Evolutionary conservation across 768 basidiomycete species (phyloP).

Genomic region (Leccinum subgranulosum): DNA sequence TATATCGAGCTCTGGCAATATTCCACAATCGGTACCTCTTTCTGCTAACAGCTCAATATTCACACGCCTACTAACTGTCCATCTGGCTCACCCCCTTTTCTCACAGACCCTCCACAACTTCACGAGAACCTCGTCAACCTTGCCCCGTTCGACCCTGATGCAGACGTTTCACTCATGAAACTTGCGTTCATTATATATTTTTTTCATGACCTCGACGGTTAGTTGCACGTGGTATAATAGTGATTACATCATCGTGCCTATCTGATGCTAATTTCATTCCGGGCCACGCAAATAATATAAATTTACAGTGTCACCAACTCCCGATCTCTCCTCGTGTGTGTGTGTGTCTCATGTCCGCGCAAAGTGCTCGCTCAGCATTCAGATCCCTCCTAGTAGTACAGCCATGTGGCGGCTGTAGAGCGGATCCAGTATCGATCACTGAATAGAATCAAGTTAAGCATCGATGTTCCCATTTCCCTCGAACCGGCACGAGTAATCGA

Average conservation of each 20-base stretch:
- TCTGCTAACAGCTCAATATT: conserved; percentile 28
- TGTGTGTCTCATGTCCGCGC: conserved; percentile 17
- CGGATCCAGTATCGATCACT: background rate
- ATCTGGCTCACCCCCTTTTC: background rate
- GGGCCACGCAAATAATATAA: background rate
- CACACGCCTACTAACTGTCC: conserved; percentile 23
- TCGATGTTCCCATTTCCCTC: background rate
- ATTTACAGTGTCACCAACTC: background rate
- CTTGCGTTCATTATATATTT: background rate
- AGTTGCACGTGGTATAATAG: conserved; percentile 18
- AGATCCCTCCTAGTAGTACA: conserved; percentile 1
- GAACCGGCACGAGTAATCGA: background rate
- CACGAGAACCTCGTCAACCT: background rate
- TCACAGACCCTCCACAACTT: background rate
- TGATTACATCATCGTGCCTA: conserved; percentile 30
- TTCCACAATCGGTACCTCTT: conserved; percentile 36
- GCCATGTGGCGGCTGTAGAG: conserved; percentile 14
- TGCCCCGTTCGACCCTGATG: background rate
- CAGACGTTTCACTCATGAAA: background rate
- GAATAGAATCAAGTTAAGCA: background rate
- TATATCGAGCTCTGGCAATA: conserved; percentile 39
- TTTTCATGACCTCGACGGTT: conserved; percentile 11
- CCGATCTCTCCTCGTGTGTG: background rate
- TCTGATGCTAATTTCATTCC: conserved; percentile 22
- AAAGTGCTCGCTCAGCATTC: background rate